Conservation (phyloP, 495 filamentous ascomycete species). For the Tetracladium marchalianum region DNA sequence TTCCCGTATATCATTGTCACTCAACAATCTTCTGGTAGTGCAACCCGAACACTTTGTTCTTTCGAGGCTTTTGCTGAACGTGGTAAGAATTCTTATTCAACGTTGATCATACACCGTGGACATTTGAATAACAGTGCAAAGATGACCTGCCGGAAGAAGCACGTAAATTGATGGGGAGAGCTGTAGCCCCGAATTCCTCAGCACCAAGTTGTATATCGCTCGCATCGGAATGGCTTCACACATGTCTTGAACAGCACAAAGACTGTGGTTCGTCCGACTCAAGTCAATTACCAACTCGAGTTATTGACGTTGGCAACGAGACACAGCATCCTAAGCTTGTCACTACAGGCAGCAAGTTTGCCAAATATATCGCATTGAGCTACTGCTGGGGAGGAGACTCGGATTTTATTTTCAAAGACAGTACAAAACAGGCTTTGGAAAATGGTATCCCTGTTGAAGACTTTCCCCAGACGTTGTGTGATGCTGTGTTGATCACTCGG, state of each 20-base stretch:
- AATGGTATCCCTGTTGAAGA: constrained; percentile 12
- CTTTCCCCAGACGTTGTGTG: constrained; percentile 20
- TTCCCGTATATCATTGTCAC: constrained; percentile 16
- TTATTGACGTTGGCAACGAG: constrained; percentile 15
- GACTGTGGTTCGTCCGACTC: constrained; percentile 6
- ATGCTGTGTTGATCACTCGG: constrained; percentile 19
- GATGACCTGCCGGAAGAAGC: constrained; percentile 13
- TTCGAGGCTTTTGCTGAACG: constrained; percentile 20
- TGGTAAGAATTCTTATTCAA: constrained; percentile 7
- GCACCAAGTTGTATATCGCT: constrained; percentile 13
- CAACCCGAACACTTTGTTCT: constrained; percentile 7
- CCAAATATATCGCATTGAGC: constrained; percentile 16
- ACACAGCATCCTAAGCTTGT: constrained; percentile 13
- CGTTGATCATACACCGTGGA: neutral
- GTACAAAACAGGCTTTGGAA: constrained; percentile 9
- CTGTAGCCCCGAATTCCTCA: constrained; percentile 16
- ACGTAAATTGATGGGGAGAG: constrained; percentile 9
- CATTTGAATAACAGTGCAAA: constrained; percentile 6
- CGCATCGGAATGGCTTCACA: constrained; percentile 7
- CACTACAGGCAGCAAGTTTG: constrained; percentile 8
- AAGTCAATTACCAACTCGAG: constrained; percentile 15
- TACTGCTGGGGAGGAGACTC: constrained; percentile 21
- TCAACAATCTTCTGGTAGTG: constrained; percentile 9
- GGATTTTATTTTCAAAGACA: constrained; percentile 12
- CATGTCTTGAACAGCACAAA: constrained; percentile 15